A percentile compares a stretch with the other conserved stretches of the same genome.
phyloP scores from a whole-genome alignment of 805 yeast species.

The Blastobotrys parvus region DNA sequence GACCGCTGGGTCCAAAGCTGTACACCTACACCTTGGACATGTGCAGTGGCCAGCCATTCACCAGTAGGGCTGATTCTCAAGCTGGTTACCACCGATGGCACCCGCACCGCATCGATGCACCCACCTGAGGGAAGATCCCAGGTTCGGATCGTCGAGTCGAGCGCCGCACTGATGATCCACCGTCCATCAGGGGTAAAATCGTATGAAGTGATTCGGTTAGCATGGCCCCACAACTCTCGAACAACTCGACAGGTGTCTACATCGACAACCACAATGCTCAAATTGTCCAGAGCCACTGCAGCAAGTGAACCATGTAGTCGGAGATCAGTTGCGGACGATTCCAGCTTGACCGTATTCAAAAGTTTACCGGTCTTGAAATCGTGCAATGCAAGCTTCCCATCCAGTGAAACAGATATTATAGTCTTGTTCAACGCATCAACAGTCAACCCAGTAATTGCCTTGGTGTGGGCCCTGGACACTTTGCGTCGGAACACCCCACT shows the following conservation, averaged over 20 bases:
- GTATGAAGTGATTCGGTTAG: conserved; percentile 75
- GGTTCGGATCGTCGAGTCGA: conserved; percentile 84
- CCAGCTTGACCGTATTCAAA: conserved; percentile 57
- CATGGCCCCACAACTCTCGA: conserved; percentile 83
- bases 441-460: conserved; percentile 80
- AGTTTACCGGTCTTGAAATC: conserved; percentile 67
- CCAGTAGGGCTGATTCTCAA: conserved; percentile 80
- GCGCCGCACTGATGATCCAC: conserved; percentile 78
- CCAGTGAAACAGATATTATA: conserved; percentile 81
- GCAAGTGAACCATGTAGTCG: conserved; percentile 73
- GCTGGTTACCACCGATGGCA: conserved; percentile 72
- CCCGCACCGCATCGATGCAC: conserved; percentile 82
- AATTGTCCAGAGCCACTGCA: conserved; percentile 80
- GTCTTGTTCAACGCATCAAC: conserved; percentile 84
- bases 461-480: conserved; percentile 48
- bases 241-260: conserved; percentile 72
- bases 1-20: conserved; percentile 88
- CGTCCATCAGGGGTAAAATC: conserved; percentile 94
- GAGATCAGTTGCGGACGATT: conserved; percentile 70
- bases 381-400: conserved; percentile 81
- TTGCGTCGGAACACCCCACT: conserved; percentile 75
- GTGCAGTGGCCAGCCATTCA: conserved; percentile 86
- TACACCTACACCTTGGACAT: conserved; percentile 83
- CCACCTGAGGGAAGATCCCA: conserved; percentile 98
- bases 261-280: conserved; percentile 77